Base-by-base conservation (phyloP, 352 stramenopile genomes). In the Pythium pectinolyticum region DNA sequence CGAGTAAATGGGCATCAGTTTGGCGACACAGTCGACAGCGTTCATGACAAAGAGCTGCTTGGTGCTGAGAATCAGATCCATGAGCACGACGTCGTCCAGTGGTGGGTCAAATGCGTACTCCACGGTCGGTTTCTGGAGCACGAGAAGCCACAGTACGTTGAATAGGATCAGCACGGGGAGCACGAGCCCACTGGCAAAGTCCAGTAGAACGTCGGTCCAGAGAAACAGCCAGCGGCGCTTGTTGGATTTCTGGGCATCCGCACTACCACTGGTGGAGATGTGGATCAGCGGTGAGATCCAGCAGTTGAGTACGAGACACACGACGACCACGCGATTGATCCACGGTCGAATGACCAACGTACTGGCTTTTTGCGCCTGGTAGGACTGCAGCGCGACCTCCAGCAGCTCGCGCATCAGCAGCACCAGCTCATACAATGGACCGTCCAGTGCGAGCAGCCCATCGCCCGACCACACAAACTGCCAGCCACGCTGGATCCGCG, bases 21-120 rank as follows among this genome's bases (percentile, higher is more conserved):
- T 67, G 40, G 51, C 46, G 35, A 55, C 4, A 27, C 53, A 28
- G 27, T 67, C 59, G 51, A 67, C 10, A n/a, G 20, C 37, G 17
- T 50, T 49, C n/a, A 52, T 20, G n/a, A 59, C 40, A 11, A 67
- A 28, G 35, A 60, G 25, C 48, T 67, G 59, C 59, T 67, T 53
- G 30, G 31, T 14, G 50, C 49, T 47, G 20, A 55, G 46, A 12
- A 67, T 49, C 20, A 28, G 25, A n/a, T 59, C 28, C 27, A 67
- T 67, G 49, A 67, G 48, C 14, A 49, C 20, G 20, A 61, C 40
- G 41, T 67, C 59, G 35, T 59, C 50, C 10, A 59, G 41, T 28
- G 49, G 49, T 31, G 37, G 24, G 48, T 67, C 59, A 37, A 60
- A 67, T 8, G 32, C 27, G 27, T 55, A 48, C 9, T 39, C 17